Base-by-base conservation (phyloP, 176 grass and related monocot species). In the Oryza coarctata region DNA sequence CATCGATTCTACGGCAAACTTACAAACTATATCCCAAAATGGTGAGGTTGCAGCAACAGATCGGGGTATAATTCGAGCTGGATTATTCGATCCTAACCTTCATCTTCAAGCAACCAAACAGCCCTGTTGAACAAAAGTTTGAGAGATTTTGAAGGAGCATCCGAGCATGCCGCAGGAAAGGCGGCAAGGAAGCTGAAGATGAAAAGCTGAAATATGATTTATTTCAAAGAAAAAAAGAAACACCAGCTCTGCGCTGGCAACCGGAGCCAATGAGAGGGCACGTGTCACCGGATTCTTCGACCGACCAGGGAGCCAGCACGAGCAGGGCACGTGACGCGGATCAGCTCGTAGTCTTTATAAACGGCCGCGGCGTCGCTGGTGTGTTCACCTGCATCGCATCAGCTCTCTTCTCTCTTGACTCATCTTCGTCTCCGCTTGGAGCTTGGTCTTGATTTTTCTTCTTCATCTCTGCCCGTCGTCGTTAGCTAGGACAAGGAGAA, bases 321-420 rank as follows among this genome's bases (percentile, higher is more conserved):
- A 61, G 55, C 79, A 32, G 15, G 32, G 52, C 85, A 87, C 74
- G 80, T 65, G 70, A 74, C 70, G 10, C 1, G 36, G 65, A 22
- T 40, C 30, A 13, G 45, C 79, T 20, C 61, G 76, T n/a, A n/a
- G n/a, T 68, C 87, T 85, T 41, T 80, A 89, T 85, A 85, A 76
- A 29, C 12, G 34, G 29, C 1, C 0, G 6, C 2, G 7, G 47
- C 20, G 3, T 44, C 38, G 22, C 63, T 22, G 38, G 43, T 4
- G 68, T 30, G 65, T 14, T 8, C 30, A 22, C 27, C 66, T 55
- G 22, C 40, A 60, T 60, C 55, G 55, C 55, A 60, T 60, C 43
- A 29, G 14, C 44, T 38, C 31, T 25, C 17, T 28, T 45, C 44
- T 38, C 31, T 25, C 17, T 28, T 45, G 29, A 60, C 55, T 25